A percentile compares a stretch with the other conserved stretches of the same genome.
phyloP scores from a whole-genome alignment of 306 rosid species.

The Quercus rubra region DNA sequence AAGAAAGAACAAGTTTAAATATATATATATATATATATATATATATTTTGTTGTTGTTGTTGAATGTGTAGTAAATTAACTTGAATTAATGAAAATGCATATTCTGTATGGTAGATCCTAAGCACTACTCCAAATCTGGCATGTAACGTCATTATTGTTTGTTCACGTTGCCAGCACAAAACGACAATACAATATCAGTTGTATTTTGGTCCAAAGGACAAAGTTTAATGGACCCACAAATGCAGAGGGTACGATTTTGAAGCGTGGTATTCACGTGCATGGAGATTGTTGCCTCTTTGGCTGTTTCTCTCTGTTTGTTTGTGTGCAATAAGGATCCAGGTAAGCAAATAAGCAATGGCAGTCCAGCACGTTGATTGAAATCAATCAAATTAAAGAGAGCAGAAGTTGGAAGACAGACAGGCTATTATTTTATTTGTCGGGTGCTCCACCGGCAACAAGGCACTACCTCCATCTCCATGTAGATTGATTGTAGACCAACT shows the following conservation, averaged over 20 bases:
- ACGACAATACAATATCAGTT: conserved; percentile 3
- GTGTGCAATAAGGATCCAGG: neutral
- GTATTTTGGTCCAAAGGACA: conserved; percentile 12
- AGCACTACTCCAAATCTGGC: conserved; percentile 1
- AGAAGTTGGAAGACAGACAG: conserved; percentile 18
- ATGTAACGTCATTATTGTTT: conserved; percentile 9
- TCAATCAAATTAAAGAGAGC: neutral
- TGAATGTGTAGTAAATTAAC: neutral
- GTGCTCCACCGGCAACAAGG: too few species aligned
- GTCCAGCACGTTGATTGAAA: neutral
- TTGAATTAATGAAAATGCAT: neutral
- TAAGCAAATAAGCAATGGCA: conserved; percentile 4
- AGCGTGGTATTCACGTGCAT: neutral
- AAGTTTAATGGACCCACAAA: conserved; percentile 4
- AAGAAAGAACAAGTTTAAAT: too few species aligned
- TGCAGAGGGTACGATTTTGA: neutral
- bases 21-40: too few species aligned
- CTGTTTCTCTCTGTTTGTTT: neutral
- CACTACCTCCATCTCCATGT: neutral
- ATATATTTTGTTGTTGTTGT: too few species aligned
- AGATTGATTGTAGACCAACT: neutral
- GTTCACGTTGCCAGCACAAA: neutral
- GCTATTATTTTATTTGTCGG: neutral
- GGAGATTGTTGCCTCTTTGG: neutral
- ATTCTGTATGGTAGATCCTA: neutral